Percentiles rank a stretch among this genome's conserved stretches.
phyloP scores from a whole-genome alignment of 2,329 filamentous ascomycete genomes.

The Aspergillus tanneri region DNA sequence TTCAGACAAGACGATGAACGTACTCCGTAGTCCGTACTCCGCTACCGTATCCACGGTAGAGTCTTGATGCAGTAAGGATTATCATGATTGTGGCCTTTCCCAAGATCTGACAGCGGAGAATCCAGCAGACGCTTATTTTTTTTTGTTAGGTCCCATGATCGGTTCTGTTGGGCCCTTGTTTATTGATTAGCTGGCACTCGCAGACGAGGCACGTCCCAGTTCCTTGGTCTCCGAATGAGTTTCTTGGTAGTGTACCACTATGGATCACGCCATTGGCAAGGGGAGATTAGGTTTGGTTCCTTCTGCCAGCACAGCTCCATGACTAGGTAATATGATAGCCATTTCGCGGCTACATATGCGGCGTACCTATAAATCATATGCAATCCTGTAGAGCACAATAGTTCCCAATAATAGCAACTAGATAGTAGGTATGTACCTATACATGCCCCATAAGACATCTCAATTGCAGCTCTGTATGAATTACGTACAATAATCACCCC shows the following conservation, averaged over 20 bases:
- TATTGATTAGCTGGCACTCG: background rate
- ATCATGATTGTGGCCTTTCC: slow-evolving; percentile 7
- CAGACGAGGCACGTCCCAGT: no score
- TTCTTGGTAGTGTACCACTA: background rate
- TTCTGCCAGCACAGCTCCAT: slow-evolving; percentile 6
- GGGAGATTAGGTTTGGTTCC: background rate
- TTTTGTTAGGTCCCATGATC: slow-evolving; percentile 30
- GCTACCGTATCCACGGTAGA: slow-evolving; percentile 2
- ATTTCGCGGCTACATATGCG: background rate
- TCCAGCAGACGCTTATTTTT: slow-evolving; percentile 13
- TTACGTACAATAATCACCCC: background rate
- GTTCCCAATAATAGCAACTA: background rate
- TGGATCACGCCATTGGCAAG: background rate
- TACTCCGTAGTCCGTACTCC: background rate
- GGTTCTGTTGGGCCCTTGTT: slow-evolving; percentile 6
- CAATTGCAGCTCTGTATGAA: background rate
- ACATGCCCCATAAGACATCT: background rate
- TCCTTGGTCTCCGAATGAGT: no score
- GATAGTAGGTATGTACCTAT: background rate
- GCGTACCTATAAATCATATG: slow-evolving; percentile 4
- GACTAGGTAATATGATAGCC: background rate
- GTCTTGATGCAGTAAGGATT: background rate
- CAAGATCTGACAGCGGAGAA: slow-evolving; percentile 27
- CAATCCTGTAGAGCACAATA: slow-evolving; percentile 2
- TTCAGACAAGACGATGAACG: slow-evolving; percentile 1